Evolutionary conservation across 495 filamentous ascomycete species (phyloP).

Genomic region (Cryomyces antarcticus): DNA sequence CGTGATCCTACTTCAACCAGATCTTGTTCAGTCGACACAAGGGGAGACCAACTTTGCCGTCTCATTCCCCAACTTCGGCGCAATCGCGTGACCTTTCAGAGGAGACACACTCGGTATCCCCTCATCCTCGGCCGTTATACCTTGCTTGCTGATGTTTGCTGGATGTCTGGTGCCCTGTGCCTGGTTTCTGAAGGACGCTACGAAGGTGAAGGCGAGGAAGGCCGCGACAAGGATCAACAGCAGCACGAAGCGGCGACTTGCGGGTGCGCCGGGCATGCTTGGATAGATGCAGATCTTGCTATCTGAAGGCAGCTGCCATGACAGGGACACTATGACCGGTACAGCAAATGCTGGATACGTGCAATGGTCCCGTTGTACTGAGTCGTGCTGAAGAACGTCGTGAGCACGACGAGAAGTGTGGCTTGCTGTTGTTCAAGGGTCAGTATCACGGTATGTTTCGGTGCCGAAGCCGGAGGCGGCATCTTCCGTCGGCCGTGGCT

Average conservation of each 20-base stretch:
- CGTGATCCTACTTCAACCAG: background rate
- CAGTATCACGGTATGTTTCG: no score
- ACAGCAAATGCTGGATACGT: no score
- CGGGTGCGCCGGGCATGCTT: no score
- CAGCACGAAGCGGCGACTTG: conserved; percentile 8
- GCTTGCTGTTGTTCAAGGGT: no score
- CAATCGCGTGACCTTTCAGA: conserved; percentile 61
- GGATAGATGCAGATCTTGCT: no score
- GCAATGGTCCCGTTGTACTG: no score
- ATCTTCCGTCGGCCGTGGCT: no score
- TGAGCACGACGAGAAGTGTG: no score
- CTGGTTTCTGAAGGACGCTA: conserved; percentile 5
- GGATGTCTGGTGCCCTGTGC: conserved; percentile 1
- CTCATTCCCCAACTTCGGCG: conserved; percentile 78
- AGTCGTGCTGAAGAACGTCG: no score
- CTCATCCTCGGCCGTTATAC: background rate
- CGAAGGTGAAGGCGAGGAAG: conserved; percentile 11
- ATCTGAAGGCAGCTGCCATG: no score
- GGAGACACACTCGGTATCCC: conserved; percentile 6
- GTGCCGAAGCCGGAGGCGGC: no score
- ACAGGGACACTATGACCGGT: no score
- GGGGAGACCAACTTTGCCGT: conserved; percentile 47
- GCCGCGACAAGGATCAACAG: conserved; percentile 7
- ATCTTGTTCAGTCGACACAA: background rate
- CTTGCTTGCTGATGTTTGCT: background rate